Evolutionary conservation across 192 early-diverging fungal species (phyloP).

Genomic region (Haplosporangium gracile): DNA sequence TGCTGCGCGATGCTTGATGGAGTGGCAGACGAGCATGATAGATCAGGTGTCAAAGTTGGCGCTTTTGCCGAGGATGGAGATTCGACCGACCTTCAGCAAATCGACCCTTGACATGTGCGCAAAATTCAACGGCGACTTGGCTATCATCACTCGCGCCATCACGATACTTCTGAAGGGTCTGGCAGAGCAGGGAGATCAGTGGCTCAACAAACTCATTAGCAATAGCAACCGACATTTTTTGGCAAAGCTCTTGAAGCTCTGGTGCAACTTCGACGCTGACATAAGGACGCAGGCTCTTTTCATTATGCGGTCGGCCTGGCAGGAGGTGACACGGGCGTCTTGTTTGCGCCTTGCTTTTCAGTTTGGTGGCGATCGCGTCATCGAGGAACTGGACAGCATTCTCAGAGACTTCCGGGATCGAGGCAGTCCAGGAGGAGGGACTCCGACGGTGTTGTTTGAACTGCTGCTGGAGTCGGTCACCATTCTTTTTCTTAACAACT

Average conservation of each 20-base stretch:
- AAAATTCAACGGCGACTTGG: constrained; percentile 32
- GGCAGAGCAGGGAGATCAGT: constrained; percentile 15
- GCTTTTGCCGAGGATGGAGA: constrained; percentile 39
- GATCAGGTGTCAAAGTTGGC: constrained; percentile 22
- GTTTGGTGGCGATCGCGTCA: constrained; percentile 34
- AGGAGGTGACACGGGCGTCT: constrained; percentile 29
- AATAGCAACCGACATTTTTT: constrained; percentile 21
- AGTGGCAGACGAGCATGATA: constrained; percentile 25
- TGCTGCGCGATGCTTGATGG: not conserved
- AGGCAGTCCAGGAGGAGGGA: constrained; percentile 43
- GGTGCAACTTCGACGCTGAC: constrained; percentile 38
- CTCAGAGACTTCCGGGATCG: constrained; percentile 32
- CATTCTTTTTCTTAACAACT: constrained; percentile 41
- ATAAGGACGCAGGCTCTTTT: constrained; percentile 34
- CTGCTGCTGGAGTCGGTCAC: constrained; percentile 43
- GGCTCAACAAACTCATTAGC: constrained; percentile 15
- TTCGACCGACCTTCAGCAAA: constrained; percentile 19
- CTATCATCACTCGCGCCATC: constrained; percentile 21
- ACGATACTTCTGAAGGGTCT: constrained; percentile 17
- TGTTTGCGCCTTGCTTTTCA: constrained; percentile 38
- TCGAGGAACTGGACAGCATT: constrained; percentile 39
- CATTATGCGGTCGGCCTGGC: constrained; percentile 33
- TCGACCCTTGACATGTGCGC: constrained; percentile 18
- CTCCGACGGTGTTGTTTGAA: constrained; percentile 33
- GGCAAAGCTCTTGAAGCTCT: constrained; percentile 32